Conservation (phyloP, 2,329 filamentous ascomycete genomes). For the Bipolaris sorokiniana region DNA sequence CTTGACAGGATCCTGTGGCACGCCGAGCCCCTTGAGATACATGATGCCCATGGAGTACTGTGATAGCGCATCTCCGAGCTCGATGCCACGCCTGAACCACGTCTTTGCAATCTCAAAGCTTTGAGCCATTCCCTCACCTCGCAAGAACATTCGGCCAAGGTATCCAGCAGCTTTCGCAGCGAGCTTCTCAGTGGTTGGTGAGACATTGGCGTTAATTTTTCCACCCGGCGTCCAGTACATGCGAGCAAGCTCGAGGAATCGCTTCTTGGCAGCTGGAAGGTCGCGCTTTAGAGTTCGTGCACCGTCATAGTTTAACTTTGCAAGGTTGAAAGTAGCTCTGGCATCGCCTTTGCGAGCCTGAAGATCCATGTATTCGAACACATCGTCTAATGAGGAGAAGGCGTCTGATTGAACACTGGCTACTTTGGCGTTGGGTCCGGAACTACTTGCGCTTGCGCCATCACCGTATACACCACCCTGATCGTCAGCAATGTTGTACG, state of each 20-base stretch:
- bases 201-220: constrained; percentile 72
- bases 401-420: constrained; percentile 76
- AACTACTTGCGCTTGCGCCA: constrained; percentile 87
- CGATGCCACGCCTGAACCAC: constrained; percentile 83
- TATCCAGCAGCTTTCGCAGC: constrained; percentile 86
- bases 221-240: constrained; percentile 84
- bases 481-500: constrained; percentile 87
- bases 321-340: constrained; percentile 84
- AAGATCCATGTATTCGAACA: constrained; percentile 90
- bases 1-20: constrained; percentile 70
- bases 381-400: constrained; percentile 87
- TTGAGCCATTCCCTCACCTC: constrained; percentile 82
- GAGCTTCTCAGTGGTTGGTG: constrained; percentile 74
- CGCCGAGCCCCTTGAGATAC: constrained; percentile 78
- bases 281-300: constrained; percentile 76
- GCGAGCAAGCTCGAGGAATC: constrained; percentile 79
- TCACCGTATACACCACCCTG: constrained; percentile 92
- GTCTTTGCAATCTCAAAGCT: constrained; percentile 75
- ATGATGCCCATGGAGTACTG: constrained; percentile 85
- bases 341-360: constrained; percentile 89
- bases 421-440: constrained; percentile 80
- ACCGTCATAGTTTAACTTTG: constrained; percentile 87
- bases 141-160: constrained; percentile 86
- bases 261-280: constrained; percentile 74
- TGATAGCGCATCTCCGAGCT: constrained; percentile 78